Evolutionary conservation across 306 rosid genomes (phyloP), one percentile per base, ranked within the genome.

Genomic region (Cercis canadensis): DNA sequence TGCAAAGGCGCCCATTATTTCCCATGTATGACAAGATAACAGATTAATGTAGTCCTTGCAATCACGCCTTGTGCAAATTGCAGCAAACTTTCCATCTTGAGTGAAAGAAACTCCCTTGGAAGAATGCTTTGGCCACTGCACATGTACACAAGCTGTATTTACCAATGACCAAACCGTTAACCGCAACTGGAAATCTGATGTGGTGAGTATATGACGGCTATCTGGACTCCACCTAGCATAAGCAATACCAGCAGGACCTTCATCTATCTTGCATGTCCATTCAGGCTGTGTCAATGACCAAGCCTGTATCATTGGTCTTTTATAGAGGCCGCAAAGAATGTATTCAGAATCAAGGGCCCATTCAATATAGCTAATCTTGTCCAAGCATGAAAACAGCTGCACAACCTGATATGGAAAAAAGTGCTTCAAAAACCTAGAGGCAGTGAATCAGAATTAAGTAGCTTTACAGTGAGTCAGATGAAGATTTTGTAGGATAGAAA

Each of bases 181-280:
- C 34, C 97, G 88, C 86, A 94, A 60, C 86, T 94, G 99, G 70
- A 94, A 94, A 67, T 91, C 99, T 9, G 99, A 82, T 54, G 92
- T 91, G 50, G 99, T 94, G 69, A 91, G 89, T 84, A 94, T 94
- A 78, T 94, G 99, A 58, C 99, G 99, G 57, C 99, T 91, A 72
- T 94, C 99, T 0, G 99, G 99, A 74, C 99, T 94, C 99, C 99
- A 94, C 85, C 96, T 84, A 21, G 99, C 96, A 80, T 91, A 89
- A 21, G 95, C 89, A 71, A 94, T 94, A 34, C 99, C 99, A 4
- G 99, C 97, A 45, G 89, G 96, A 76, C 99, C 97, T 78, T 94
- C 99, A 54, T 94, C 99, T 78, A 94, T 94, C 84, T 94, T 94
- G 84, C 99, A 94, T 44, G 99, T 94, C 97, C 99, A 91, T 81